Conservation (phyloP, 2,329 filamentous ascomycete genomes). For the Sporothrix schenckii region DNA sequence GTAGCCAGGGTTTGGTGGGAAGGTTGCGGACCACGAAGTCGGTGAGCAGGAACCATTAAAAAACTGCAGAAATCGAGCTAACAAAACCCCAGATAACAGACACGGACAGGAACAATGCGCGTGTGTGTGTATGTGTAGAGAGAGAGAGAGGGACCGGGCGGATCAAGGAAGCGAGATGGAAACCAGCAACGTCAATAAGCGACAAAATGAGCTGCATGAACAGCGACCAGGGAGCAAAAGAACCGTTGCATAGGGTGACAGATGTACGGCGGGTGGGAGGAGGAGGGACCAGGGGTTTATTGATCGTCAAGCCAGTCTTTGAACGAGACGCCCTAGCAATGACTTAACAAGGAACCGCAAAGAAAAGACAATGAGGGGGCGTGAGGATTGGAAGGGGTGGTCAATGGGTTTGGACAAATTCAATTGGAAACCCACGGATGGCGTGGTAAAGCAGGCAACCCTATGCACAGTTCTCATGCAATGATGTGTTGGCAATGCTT, state of each 20-base stretch:
- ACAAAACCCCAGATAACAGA: neutral
- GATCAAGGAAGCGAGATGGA: constrained; percentile 6
- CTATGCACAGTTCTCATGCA: constrained; percentile 58
- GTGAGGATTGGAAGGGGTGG: constrained; percentile 19
- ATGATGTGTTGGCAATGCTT: constrained; percentile 72
- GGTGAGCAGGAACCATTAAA: constrained; percentile 43
- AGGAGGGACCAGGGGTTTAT: constrained; percentile 30
- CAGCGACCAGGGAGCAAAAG: constrained; percentile 42
- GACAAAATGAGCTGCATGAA: constrained; percentile 51
- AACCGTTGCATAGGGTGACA: constrained; percentile 42
- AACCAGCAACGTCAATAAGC: constrained; percentile 16
- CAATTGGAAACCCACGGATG: constrained; percentile 38
- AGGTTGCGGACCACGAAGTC: constrained; percentile 43
- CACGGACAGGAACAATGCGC: neutral
- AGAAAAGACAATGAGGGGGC: constrained; percentile 2
- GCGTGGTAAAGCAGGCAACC: constrained; percentile 33
- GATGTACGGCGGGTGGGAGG: neutral
- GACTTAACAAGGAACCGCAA: neutral
- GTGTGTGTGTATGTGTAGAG: too few relatives aligned
- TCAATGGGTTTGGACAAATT: constrained; percentile 13
- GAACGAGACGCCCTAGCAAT: constrained; percentile 39
- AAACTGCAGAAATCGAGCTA: neutral
- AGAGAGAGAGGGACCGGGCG: neutral
- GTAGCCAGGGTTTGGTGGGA: constrained; percentile 34
- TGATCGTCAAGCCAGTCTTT: constrained; percentile 35